phyloP scores from a whole-genome alignment of 2,329 filamentous ascomycete species.

The Macrophomina pseudophaseolina region DNA sequence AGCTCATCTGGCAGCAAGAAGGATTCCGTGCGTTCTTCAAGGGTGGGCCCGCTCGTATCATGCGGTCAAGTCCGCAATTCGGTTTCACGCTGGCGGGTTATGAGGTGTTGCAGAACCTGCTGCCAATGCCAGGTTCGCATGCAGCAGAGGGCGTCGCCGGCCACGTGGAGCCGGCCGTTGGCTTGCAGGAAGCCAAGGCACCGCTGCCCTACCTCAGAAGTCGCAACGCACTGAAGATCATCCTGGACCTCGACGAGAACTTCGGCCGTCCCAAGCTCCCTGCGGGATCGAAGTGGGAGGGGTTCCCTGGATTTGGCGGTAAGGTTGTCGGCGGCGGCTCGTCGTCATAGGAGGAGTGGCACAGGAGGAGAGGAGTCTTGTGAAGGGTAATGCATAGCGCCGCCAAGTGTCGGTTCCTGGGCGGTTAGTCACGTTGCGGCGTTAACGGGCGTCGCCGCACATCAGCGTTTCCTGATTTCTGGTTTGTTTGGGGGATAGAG shows the following conservation, averaged over 20 bases:
- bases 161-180: slow-evolving; percentile 66
- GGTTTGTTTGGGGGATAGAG: slow-evolving; percentile 10
- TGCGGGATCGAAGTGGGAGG: slow-evolving; percentile 41
- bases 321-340: slow-evolving; percentile 35
- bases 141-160: slow-evolving; percentile 59
- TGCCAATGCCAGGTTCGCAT: slow-evolving; percentile 74
- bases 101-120: slow-evolving; percentile 80
- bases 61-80: slow-evolving; percentile 95
- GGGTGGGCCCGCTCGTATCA: slow-evolving; percentile 91
- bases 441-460: slow-evolving; percentile 27
- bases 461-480: slow-evolving; percentile 5
- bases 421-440: slow-evolving; percentile 19
- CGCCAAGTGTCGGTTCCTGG: slow-evolving; percentile 8
- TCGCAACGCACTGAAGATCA: slow-evolving; percentile 92
- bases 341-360: slow-evolving; percentile 27
- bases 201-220: slow-evolving; percentile 72
- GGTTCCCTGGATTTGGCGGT: slow-evolving; percentile 44
- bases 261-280: slow-evolving; percentile 77
- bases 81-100: slow-evolving; percentile 97
- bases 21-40: slow-evolving; percentile 98
- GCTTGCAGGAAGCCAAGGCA: slow-evolving; percentile 66
- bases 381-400: slow-evolving; percentile 27
- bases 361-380: slow-evolving; percentile 7
- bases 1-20: slow-evolving; percentile 85
- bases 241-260: slow-evolving; percentile 90